These are phyloP conservation scores for Tilletia walkeri DNA, from an alignment of 1,284 basidiomycete species.

Conservation along the genomic window DNA sequence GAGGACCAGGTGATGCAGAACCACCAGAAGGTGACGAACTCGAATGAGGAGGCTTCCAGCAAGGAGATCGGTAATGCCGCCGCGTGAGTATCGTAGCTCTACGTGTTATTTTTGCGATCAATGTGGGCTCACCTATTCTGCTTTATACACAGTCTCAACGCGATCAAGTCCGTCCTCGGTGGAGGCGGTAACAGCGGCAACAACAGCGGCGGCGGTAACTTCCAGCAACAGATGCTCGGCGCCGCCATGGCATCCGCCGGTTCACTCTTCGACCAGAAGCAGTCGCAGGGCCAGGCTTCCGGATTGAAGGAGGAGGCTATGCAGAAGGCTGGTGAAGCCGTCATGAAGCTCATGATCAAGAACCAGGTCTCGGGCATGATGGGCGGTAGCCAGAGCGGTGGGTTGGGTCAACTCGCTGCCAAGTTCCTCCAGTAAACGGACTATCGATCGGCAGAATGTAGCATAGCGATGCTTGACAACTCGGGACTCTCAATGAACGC, in stretches of 20 bases:
- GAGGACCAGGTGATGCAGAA: conserved; percentile 43
- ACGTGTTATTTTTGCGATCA: too few species aligned
- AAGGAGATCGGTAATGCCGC: conserved; percentile 46
- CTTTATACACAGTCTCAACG: conserved; percentile 28
- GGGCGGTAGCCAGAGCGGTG: conserved; percentile 39
- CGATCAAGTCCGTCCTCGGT: conserved; percentile 38
- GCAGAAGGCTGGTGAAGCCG: conserved; percentile 50
- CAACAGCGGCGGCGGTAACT: conserved; percentile 28
- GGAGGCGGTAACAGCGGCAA: conserved; percentile 19
- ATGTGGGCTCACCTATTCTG: neutral
- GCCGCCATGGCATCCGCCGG: conserved; percentile 45
- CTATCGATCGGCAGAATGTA: too few species aligned
- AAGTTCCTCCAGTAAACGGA: conserved; percentile 25
- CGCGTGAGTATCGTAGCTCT: conserved; percentile 27
- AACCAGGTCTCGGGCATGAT: conserved; percentile 31
- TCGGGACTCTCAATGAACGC: too few species aligned
- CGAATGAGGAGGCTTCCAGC: conserved; percentile 30
- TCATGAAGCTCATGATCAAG: conserved; percentile 53
- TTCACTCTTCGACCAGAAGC: conserved; percentile 47
- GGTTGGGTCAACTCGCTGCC: conserved; percentile 32
- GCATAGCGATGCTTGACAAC: too few species aligned
- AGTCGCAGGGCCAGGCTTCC: conserved; percentile 43
- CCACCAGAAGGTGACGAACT: conserved; percentile 41
- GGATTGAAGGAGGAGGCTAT: conserved; percentile 55
- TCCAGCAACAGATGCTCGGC: conserved; percentile 35